Conservation (phyloP, 192 early-diverging fungal species). For the Powellomyces hirtus region DNA sequence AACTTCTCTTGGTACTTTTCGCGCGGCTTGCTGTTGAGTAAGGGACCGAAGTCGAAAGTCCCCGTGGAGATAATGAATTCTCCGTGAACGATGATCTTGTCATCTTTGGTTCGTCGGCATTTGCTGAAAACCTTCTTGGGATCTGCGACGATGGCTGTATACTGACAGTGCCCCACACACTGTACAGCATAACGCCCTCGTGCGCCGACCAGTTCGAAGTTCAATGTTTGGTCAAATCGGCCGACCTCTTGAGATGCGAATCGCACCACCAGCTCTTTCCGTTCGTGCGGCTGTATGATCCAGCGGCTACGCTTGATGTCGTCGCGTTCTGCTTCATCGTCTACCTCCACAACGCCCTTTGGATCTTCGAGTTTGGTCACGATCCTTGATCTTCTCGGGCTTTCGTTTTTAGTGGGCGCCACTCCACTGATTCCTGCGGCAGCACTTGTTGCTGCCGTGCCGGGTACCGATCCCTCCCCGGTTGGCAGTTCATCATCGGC, state of each 20-base stretch:
- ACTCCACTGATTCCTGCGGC: not conserved
- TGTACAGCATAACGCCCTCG: conserved; percentile 31
- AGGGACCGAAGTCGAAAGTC: conserved; percentile 59
- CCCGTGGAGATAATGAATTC: conserved; percentile 43
- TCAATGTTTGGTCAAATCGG: conserved; percentile 45
- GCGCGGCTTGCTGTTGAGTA: conserved; percentile 55
- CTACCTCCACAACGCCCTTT: conserved; percentile 24
- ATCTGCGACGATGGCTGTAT: conserved; percentile 45
- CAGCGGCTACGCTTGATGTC: conserved; percentile 39
- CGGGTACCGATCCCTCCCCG: not conserved
- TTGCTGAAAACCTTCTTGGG: conserved; percentile 50
- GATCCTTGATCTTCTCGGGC: not conserved
- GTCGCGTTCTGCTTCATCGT: conserved; percentile 46
- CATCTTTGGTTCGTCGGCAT: conserved; percentile 48
- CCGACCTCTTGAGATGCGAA: conserved; percentile 53
- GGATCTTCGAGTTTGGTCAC: conserved; percentile 37
- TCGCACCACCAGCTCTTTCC: conserved; percentile 46
- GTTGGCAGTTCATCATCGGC: conserved; percentile 33
- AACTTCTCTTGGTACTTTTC: conserved; percentile 62
- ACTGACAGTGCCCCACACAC: conserved; percentile 53
- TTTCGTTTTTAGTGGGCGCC: not conserved
- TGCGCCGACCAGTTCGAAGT: conserved; percentile 53
- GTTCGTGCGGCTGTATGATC: conserved; percentile 50
- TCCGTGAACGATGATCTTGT: conserved; percentile 48
- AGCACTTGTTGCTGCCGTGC: not conserved